These are phyloP conservation scores for Pelargonium myrrhifolium DNA, from an alignment of 441 rosid species.

Conservation along the genomic window DNA sequence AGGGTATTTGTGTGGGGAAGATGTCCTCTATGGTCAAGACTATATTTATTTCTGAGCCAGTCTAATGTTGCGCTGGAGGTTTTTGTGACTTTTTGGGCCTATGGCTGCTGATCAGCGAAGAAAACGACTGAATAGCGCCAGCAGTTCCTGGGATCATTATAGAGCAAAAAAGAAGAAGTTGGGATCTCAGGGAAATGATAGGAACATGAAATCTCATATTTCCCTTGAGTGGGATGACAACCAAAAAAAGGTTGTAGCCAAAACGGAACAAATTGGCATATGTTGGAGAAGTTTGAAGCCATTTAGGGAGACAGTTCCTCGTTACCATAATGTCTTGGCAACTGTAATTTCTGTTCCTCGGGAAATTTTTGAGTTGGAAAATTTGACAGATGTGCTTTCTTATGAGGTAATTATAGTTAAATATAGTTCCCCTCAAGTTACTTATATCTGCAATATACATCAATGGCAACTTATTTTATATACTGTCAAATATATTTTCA, in stretches of 20 bases:
- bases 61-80: constrained; percentile 20
- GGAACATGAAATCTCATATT: constrained; percentile 53
- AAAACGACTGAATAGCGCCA: constrained; percentile 61
- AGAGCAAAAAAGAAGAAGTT: constrained; percentile 61
- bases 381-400: constrained; percentile 58
- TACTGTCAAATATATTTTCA: constrained; percentile 1
- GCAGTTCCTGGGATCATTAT: constrained; percentile 47
- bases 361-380: constrained; percentile 66
- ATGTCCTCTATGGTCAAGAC: constrained; percentile 16
- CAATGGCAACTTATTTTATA: too few relatives aligned
- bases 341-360: constrained; percentile 58
- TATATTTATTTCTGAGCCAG: constrained; percentile 12
- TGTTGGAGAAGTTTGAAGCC: constrained; percentile 59
- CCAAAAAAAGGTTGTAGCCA: constrained; percentile 59
- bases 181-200: constrained; percentile 36
- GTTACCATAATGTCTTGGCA: constrained; percentile 39
- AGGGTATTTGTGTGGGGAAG: constrained; percentile 26
- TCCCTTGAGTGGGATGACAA: constrained; percentile 78
- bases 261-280: constrained; percentile 75
- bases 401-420: constrained; percentile 45
- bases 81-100: constrained; percentile 27
- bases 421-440: background rate
- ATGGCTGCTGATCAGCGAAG: constrained; percentile 90
- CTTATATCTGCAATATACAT: background rate
- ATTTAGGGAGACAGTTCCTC: constrained; percentile 38